Evolutionary conservation across 2,329 filamentous ascomycete species (phyloP).

Genomic region (Tolypocladium pustulatum): DNA sequence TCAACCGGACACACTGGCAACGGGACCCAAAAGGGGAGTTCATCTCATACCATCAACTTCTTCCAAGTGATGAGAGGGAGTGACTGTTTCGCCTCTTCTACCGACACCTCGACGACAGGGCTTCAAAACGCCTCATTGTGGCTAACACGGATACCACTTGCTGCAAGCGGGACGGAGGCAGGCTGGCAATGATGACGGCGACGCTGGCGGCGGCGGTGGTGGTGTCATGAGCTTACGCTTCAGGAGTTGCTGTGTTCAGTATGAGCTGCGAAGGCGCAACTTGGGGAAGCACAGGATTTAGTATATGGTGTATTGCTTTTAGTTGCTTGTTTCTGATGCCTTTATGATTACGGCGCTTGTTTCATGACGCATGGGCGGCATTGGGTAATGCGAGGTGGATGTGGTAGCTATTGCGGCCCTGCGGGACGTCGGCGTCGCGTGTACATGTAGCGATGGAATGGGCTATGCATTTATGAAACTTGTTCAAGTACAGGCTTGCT

Average conservation of each 20-base stretch:
- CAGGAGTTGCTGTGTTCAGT: background rate
- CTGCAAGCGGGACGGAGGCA: background rate
- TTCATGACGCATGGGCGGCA: background rate
- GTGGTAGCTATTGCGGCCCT: background rate
- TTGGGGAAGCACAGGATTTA: background rate
- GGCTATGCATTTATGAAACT: background rate
- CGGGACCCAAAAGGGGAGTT: background rate
- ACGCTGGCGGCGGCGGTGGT: background rate
- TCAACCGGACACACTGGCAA: background rate
- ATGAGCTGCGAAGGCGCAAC: slow-evolving; percentile 2
- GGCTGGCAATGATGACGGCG: background rate
- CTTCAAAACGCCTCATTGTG: background rate
- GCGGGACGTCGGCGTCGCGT: background rate
- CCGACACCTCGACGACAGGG: background rate
- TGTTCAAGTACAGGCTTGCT: background rate
- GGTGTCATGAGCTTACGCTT: background rate
- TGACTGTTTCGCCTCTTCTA: background rate
- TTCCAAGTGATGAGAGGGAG: background rate
- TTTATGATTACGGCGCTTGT: background rate
- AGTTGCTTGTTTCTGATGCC: slow-evolving; percentile 4
- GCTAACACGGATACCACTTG: background rate
- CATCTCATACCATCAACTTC: background rate
- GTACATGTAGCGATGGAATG: background rate
- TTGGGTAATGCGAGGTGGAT: slow-evolving; percentile 6
- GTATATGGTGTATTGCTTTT: slow-evolving; percentile 3